Evolutionary conservation across 2,329 filamentous ascomycete species (phyloP).

Genomic region (Calonectria ilicicola): DNA sequence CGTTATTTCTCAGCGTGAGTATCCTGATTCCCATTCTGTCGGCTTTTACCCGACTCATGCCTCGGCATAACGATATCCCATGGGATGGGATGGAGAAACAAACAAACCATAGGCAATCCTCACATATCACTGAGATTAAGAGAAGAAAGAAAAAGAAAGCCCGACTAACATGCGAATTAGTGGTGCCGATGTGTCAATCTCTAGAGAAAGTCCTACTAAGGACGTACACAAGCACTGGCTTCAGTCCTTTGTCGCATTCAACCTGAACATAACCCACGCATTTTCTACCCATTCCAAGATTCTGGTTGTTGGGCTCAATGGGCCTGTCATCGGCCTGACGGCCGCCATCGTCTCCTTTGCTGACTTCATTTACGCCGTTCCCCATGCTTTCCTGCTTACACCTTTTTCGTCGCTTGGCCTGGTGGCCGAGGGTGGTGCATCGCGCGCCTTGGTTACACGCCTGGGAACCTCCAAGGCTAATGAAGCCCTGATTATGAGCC

Average conservation of each 20-base stretch:
- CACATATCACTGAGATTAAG: no score
- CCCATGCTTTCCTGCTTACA: constrained; percentile 86
- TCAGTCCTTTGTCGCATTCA: constrained; percentile 81
- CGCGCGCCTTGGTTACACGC: constrained; percentile 80
- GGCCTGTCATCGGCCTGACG: constrained; percentile 88
- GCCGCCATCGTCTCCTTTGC: constrained; percentile 86
- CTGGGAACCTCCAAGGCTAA: constrained; percentile 87
- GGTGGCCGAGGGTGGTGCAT: constrained; percentile 88
- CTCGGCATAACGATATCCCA: not conserved
- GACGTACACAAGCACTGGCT: constrained; percentile 68
- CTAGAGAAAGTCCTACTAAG: constrained; percentile 55
- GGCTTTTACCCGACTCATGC: not conserved
- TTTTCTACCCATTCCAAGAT: constrained; percentile 97
- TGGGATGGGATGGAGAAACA: not conserved
- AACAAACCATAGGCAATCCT: not conserved
- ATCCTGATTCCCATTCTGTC: not conserved
- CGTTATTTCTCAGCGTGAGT: constrained; percentile 87
- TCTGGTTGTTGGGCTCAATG: constrained; percentile 91
- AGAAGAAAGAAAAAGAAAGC: not conserved
- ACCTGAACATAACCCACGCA: constrained; percentile 88
- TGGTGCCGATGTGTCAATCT: constrained; percentile 81
- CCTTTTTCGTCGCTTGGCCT: constrained; percentile 92
- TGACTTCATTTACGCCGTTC: constrained; percentile 92
- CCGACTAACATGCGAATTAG: constrained; percentile 55
- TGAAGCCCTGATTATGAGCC: constrained; percentile 93